Evolutionary conservation across 2,329 filamentous ascomycete species (phyloP).

Genomic region (Periconia sp.): DNA sequence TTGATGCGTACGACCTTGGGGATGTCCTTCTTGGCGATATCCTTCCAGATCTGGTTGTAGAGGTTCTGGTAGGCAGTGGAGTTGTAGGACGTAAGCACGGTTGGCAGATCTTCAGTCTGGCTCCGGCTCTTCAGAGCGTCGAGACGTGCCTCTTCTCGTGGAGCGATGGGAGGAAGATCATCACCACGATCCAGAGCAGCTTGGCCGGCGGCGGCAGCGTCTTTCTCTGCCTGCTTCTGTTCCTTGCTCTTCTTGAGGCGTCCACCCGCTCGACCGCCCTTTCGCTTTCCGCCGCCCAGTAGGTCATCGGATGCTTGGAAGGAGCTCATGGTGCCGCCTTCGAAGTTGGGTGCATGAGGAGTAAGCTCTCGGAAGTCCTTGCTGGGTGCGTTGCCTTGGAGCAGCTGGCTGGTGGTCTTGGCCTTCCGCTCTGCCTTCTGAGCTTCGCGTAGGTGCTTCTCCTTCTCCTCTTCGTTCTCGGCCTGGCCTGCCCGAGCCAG

Average conservation of each 20-base stretch:
- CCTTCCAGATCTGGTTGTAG: slow-evolving; percentile 96
- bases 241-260: slow-evolving; percentile 88
- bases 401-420: slow-evolving; percentile 83
- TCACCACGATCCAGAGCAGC: slow-evolving; percentile 81
- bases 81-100: slow-evolving; percentile 64
- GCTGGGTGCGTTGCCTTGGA: slow-evolving; percentile 78
- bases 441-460: slow-evolving; percentile 81
- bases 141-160: slow-evolving; percentile 62
- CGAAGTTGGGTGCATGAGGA: slow-evolving; percentile 77
- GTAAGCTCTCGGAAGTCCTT: slow-evolving; percentile 77
- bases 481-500: slow-evolving; percentile 78
- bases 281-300: slow-evolving; percentile 54
- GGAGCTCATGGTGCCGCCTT: slow-evolving; percentile 83
- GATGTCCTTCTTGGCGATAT: slow-evolving; percentile 91
- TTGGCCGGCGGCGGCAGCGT: slow-evolving; percentile 85
- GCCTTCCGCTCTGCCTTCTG: slow-evolving; percentile 93
- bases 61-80: slow-evolving; percentile 96
- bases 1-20: slow-evolving; percentile 92
- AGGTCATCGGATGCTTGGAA: slow-evolving; percentile 73
- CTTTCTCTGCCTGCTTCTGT: slow-evolving; percentile 72
- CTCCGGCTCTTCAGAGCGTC: slow-evolving; percentile 50
- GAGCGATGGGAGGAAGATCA: slow-evolving; percentile 68
- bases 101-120: slow-evolving; percentile 57
- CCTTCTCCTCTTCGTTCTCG: slow-evolving; percentile 80
- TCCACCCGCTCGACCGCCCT: slow-evolving; percentile 59